These are phyloP conservation scores for Colletotrichum sp. DNA, from an alignment of 2,329 filamentous ascomycete genomes.

Conservation along the genomic window DNA sequence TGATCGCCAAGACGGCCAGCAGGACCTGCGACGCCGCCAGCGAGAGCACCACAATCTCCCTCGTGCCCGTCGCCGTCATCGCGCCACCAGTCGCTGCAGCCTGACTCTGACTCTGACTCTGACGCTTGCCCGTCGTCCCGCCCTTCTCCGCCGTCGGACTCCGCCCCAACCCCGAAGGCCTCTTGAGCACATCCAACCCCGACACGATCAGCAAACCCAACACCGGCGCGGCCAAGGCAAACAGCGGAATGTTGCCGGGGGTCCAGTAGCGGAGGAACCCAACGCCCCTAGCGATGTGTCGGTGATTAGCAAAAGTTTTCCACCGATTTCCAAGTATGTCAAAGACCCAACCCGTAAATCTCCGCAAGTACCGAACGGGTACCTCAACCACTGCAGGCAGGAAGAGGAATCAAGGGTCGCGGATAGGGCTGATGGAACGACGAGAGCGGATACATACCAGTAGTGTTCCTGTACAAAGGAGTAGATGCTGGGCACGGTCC, in stretches of 20 bases:
- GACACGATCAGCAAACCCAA: constrained; percentile 71
- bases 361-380: constrained; percentile 11
- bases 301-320: neutral
- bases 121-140: neutral
- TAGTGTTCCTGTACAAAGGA: constrained; percentile 88
- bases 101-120: neutral
- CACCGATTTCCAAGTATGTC: neutral
- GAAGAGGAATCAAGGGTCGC: neutral
- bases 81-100: neutral
- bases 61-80: constrained; percentile 28
- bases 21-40: constrained; percentile 77
- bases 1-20: constrained; percentile 74
- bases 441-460: constrained; percentile 66
- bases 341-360: neutral
- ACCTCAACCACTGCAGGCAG: neutral
- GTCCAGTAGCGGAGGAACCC: constrained; percentile 94
- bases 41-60: constrained; percentile 41
- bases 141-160: constrained; percentile 2
- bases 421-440: constrained; percentile 5
- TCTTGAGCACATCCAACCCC: constrained; percentile 44
- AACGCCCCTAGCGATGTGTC: constrained; percentile 69
- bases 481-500: constrained; percentile 84
- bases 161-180: constrained; percentile 20
- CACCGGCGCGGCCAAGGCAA: constrained; percentile 82
- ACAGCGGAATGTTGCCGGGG: constrained; percentile 82